A percentile compares a stretch with the other conserved stretches of the same genome.
These are phyloP conservation scores for Lotmaria passim DNA, from an alignment of 208 protist genomes.

Conservation along the genomic window DNA sequence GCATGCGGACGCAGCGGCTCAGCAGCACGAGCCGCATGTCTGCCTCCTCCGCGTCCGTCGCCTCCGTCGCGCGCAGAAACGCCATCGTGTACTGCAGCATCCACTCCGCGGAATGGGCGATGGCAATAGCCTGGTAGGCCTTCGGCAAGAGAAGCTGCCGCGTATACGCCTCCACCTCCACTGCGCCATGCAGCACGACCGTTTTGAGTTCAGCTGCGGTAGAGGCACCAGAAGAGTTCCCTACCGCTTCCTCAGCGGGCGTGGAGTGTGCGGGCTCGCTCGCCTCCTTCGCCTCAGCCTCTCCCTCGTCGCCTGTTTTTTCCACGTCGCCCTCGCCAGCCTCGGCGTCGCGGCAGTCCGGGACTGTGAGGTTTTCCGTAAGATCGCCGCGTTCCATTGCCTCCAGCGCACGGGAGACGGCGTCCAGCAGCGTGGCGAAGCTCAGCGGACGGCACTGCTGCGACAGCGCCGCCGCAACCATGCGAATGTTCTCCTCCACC, in stretches of 20 bases:
- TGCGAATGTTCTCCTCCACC: constrained; percentile 63
- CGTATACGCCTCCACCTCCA: constrained; percentile 66
- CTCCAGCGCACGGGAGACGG: constrained; percentile 44
- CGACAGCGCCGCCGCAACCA: constrained; percentile 51
- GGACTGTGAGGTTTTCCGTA: constrained; percentile 44
- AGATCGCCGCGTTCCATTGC: constrained; percentile 70
- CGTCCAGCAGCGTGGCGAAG: constrained; percentile 64
- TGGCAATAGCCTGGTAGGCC: constrained; percentile 45
- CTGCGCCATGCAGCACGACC: constrained; percentile 56
- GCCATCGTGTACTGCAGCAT: constrained; percentile 86
- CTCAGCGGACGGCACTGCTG: constrained; percentile 51
- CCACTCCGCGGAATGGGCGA: constrained; percentile 79
- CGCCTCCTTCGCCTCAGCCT: too few species aligned
- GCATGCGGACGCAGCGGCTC: constrained; percentile 72
- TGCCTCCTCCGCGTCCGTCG: constrained; percentile 59
- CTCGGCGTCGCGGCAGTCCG: constrained; percentile 33
- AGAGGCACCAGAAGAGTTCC: too few species aligned
- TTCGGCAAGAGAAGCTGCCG: constrained; percentile 48
- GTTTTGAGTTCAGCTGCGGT: constrained; percentile 12
- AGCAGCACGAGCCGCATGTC: constrained; percentile 63
- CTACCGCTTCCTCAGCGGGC: too few species aligned
- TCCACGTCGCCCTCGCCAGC: too few species aligned
- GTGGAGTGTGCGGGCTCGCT: too few species aligned
- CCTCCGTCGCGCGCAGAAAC: constrained; percentile 64
- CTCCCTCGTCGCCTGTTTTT: neutral